A percentile compares a stretch with the other conserved stretches of the same genome.
These are phyloP conservation scores for Peribolospora kevripleyi DNA, from an alignment of 768 basidiomycete species.

Conservation along the genomic window DNA sequence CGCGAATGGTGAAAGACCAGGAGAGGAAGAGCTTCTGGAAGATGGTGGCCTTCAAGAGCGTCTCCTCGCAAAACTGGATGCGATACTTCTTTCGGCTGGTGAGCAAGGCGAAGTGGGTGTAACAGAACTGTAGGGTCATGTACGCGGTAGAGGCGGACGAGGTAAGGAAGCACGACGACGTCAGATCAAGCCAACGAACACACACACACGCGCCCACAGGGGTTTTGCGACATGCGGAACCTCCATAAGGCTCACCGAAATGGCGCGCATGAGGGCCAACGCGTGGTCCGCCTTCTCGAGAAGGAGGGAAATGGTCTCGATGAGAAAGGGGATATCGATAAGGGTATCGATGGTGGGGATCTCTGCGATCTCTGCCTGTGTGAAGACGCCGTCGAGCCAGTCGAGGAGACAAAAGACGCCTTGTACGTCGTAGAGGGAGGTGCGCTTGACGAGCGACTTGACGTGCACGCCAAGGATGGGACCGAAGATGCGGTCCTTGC, in stretches of 20 bases:
- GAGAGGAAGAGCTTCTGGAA: slow-evolving; percentile 23
- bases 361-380: slow-evolving; percentile 3
- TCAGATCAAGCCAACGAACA: too few species aligned
- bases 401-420: slow-evolving; percentile 25
- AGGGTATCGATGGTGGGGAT: slow-evolving; percentile 17
- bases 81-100: slow-evolving; percentile 16
- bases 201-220: too few species aligned
- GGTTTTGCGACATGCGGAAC: too few species aligned
- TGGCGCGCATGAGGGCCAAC: slow-evolving; percentile 22
- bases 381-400: slow-evolving; percentile 21
- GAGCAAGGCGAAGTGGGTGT: not conserved
- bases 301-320: slow-evolving; percentile 15
- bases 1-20: slow-evolving; percentile 20
- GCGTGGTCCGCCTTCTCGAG: slow-evolving; percentile 23
- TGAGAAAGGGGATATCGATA: slow-evolving; percentile 19
- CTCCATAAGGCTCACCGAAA: slow-evolving; percentile 1
- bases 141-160: too few species aligned
- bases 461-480: slow-evolving; percentile 22
- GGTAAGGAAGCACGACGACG: too few species aligned
- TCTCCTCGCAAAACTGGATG: slow-evolving; percentile 18
- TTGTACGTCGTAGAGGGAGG: slow-evolving; percentile 23
- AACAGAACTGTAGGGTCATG: too few species aligned
- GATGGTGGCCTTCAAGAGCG: slow-evolving; percentile 20
- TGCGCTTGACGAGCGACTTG: slow-evolving; percentile 19
- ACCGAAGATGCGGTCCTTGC: slow-evolving; percentile 15